Evolutionary conservation across 2,329 filamentous ascomycete species (phyloP).

Genomic region (Tolypocladium inflatum): DNA sequence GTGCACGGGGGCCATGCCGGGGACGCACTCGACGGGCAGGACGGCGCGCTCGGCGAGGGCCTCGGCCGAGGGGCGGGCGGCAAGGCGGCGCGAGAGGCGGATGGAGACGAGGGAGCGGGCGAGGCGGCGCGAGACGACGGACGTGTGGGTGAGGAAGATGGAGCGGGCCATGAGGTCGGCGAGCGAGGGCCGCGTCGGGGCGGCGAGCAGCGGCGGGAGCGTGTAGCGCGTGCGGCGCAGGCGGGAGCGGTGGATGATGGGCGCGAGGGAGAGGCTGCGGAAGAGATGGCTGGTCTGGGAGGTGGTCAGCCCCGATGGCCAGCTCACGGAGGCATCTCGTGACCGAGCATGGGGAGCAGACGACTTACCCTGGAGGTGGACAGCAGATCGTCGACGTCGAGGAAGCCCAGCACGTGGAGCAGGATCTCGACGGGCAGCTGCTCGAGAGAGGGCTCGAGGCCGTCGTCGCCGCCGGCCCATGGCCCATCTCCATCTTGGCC

Average conservation of each 20-base stretch:
- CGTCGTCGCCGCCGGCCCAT: not conserved
- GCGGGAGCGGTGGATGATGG: slow-evolving; percentile 55
- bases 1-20: slow-evolving; percentile 27
- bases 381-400: slow-evolving; percentile 49
- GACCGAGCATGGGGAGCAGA: slow-evolving; percentile 13
- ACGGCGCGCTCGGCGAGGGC: slow-evolving; percentile 54
- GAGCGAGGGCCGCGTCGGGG: slow-evolving; percentile 48
- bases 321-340: not conserved
- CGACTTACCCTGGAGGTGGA: slow-evolving; percentile 41
- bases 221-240: slow-evolving; percentile 45
- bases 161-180: slow-evolving; percentile 51
- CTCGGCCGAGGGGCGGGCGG: slow-evolving; percentile 48
- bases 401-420: slow-evolving; percentile 42
- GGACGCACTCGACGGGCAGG: slow-evolving; percentile 54
- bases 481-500: not conserved
- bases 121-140: slow-evolving; percentile 53
- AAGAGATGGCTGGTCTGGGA: slow-evolving; percentile 51
- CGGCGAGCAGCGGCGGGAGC: slow-evolving; percentile 46
- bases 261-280: slow-evolving; percentile 51
- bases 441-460: slow-evolving; percentile 18
- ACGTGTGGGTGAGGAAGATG: slow-evolving; percentile 59
- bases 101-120: slow-evolving; percentile 57
- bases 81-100: slow-evolving; percentile 51
- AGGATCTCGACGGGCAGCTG: slow-evolving; percentile 47
- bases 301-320: not conserved